Evolutionary conservation across 495 filamentous ascomycete genomes (phyloP), one percentile per base, ranked within the genome.

Genomic region (Penicillium canariense): DNA sequence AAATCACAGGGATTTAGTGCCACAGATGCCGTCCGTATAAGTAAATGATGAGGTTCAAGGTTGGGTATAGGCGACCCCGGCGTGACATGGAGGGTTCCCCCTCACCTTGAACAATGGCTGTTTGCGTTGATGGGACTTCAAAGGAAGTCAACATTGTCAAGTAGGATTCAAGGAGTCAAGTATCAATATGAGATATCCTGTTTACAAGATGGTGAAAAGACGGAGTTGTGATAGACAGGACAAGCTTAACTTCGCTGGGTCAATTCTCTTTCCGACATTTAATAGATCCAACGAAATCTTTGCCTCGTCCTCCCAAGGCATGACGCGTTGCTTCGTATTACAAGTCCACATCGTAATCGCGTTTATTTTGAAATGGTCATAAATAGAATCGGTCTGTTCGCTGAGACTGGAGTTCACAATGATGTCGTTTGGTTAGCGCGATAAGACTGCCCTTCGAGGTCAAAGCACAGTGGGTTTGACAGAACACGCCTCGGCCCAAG

Each of bases 1-100:
- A 51, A 69, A 56, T 81, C 77, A 28, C 55, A 68, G 0, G 76
- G 77, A 52, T 80, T 82, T 5, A 82, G 52, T 2, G 71, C 73
- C 9, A 80, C 76, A 3, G 70, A 66, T 8, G 50, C 46, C 10
- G 68, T 69, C 18, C 66, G 46, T 7, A 75, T 60, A 1, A 75
- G 49, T 17, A 74, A 51, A 22, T 66, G 34, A 11, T 61, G 39
- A 1, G 65, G 54, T 2, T 18, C 32, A 1, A 70, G 42, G 2
- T 60, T 22, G 14, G 65, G 67, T 9, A 74, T 42, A 1, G 63
- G 58, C 11, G 57, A 17, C 1, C 42, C 59, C 14, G 44, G 48
- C 0, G 62, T 65, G 8, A 58, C 49, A 34, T 35, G 54, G 12
- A 67, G 56, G 15, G 30, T 23, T 0, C 65, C 62, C 40, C 57